These are phyloP conservation scores for Pilasporangium apinafurcum DNA, from an alignment of 352 stramenopile genomes.

Conservation along the genomic window DNA sequence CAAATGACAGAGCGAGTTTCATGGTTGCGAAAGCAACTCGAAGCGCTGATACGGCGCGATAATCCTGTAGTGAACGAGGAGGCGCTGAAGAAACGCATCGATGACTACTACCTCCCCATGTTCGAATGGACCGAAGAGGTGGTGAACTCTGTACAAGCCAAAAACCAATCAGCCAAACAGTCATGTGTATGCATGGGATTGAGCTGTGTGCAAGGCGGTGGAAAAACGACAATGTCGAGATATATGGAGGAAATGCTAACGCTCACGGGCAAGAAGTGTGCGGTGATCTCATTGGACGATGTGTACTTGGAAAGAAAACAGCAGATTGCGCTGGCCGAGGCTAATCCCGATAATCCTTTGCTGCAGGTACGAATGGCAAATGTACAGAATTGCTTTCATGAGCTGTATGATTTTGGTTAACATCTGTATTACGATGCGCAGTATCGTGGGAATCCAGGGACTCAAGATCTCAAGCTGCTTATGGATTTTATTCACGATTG, in stretches of 20 bases:
- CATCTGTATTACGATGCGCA: slow-evolving; percentile 5
- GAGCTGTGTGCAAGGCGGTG: slow-evolving; percentile 79
- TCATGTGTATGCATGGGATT: slow-evolving; percentile 67
- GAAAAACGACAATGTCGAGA: slow-evolving; percentile 78
- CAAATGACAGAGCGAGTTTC: background rate
- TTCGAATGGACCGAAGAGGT: slow-evolving; percentile 65
- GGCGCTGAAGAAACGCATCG: slow-evolving; percentile 39
- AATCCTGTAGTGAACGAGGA: slow-evolving; percentile 26
- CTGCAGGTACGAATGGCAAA: slow-evolving; percentile 41
- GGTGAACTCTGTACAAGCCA: slow-evolving; percentile 21
- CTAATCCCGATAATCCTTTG: slow-evolving; percentile 59
- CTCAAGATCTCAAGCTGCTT: slow-evolving; percentile 70
- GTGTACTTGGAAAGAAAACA: slow-evolving; percentile 69
- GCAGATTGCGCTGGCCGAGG: slow-evolving; percentile 54
- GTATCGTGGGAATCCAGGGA: slow-evolving; percentile 80
- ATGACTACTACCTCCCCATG: slow-evolving; percentile 75
- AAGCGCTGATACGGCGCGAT: slow-evolving; percentile 47
- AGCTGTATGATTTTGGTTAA: background rate
- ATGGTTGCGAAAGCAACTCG: slow-evolving; percentile 38
- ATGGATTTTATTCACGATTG: slow-evolving; percentile 52
- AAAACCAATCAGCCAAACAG: slow-evolving; percentile 2
- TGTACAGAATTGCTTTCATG: background rate
- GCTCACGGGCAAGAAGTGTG: slow-evolving; percentile 49
- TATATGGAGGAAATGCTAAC: slow-evolving; percentile 60
- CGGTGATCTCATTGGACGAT: slow-evolving; percentile 77